Base-by-base conservation (phyloP, 148 eudicot species). In the Fagopyrum tataricum region DNA sequence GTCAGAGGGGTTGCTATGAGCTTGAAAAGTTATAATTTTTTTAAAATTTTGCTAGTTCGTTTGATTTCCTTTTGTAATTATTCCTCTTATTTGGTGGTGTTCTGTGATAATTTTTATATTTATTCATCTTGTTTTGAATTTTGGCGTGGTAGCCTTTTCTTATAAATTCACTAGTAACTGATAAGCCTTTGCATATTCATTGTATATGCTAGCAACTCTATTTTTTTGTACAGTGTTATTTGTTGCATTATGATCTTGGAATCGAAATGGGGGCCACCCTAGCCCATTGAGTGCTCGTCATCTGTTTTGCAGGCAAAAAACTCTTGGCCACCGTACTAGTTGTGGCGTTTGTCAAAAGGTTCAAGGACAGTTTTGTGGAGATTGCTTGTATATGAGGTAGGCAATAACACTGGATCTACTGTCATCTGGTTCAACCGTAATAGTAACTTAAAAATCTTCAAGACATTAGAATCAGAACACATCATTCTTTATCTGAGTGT, bases 331-430 rank as follows among this genome's bases (percentile, higher is more conserved):
- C 31, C 93, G 80, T 73, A 88, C 98, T 51, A 71, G 12, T 31
- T 92, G 96, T 73, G 73, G 82, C 77, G 83, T 74, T 15, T 90
- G 96, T 79, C 81, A 79, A 73, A 52, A 71, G 47, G 67, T 77
- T 21, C 82, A 78, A 17, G 96, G 91, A 47, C 85, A 79, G 67
- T 62, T 90, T 64, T 90, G 98, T 83, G 98, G 96, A 70, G 96
- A 92, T 76, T 92, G 98, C 78, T 83, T 92, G 59, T 90, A 84
- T 77, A 84, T 80, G 69, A 90, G 96, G 96, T 92, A 62, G 44
- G 59, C 17, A 42, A 53, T 3, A 44, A 21, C 7, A 14, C 64
- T 58, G 62, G 31, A 56, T 18, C 11, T 56, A 56, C 15, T 49
- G n/a, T 49, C 53, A 49, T 49, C 53, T 6, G 13, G 4, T 15